These are phyloP conservation scores for Piloderma croceum DNA, from an alignment of 768 basidiomycete genomes.

Conservation along the genomic window DNA sequence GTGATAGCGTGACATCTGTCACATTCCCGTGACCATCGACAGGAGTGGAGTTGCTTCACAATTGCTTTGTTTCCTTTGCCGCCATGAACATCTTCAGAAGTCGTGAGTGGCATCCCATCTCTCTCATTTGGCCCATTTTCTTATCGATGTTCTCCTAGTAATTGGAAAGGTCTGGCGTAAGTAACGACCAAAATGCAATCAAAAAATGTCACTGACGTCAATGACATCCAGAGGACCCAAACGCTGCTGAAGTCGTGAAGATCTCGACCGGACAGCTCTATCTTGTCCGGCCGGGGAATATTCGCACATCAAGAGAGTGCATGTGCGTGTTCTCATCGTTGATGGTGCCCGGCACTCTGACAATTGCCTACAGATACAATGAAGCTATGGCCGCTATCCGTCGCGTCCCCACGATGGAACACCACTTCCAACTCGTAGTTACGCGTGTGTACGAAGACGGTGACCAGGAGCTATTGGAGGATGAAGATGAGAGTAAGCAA, in stretches of 20 bases:
- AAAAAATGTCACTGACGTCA: conserved; percentile 17
- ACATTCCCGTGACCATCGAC: conserved; percentile 11
- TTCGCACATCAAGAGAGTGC: conserved; percentile 93
- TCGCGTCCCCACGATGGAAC: conserved; percentile 68
- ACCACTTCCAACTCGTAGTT: conserved; percentile 86
- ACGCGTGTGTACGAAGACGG: conserved; percentile 98
- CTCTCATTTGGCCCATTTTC: conserved; percentile 4
- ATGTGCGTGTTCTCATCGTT: conserved; percentile 56
- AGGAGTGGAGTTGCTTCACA: conserved; percentile 2
- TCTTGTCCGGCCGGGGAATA: conserved; percentile 84
- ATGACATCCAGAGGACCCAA: conserved; percentile 70
- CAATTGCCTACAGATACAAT: conserved; percentile 61
- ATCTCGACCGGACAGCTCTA: conserved; percentile 88
- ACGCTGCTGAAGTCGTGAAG: conserved; percentile 92
- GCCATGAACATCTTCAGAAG: conserved; percentile 84
- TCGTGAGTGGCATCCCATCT: conserved; percentile 42
- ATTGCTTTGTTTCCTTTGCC: conserved; percentile 17
- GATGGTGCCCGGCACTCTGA: not conserved
- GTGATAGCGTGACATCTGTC: conserved; percentile 12
- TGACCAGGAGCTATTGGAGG: conserved; percentile 90
- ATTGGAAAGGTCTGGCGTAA: conserved; percentile 93
- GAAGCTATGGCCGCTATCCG: conserved; percentile 94
- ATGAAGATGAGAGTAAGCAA: conserved; percentile 90
- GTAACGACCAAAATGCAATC: conserved; percentile 30
- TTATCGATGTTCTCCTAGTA: conserved; percentile 42